Evolutionary conservation across 176 grass and related monocot genomes (phyloP), one percentile per base, ranked within the genome.

Genomic region (Cenchrus fungigraminus): DNA sequence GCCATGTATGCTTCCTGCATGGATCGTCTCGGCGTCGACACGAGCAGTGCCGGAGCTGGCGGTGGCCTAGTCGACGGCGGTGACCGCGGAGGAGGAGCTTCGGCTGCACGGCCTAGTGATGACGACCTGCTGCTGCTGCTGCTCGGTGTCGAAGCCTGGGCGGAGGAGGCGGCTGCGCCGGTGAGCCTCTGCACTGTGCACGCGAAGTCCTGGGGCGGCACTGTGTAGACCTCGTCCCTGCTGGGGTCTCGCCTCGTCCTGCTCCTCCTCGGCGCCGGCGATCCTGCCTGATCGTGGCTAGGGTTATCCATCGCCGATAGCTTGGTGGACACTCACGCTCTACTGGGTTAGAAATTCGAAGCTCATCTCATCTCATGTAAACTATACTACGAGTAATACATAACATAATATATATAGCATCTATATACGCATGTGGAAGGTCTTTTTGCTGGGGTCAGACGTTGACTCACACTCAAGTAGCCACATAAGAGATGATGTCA

Each of bases 1-100:
- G 81, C 86, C 29, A 88, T 6, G 74, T 88, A 88, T 2, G 86
- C 74, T 53, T 83, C 80, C 57, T 83, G 74, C 80, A 83, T 79
- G 46, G 86, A 79, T 4, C 37, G 37, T 40, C 47, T 76, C 49
- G 59, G 10, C 15, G 59, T 16, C 2, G 71, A 22, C 31, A 66
- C 47, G 12, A 71, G 28, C 19, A 43, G 37, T 34, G 55, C 25
- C 8, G 80, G 65, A 4, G 32, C 19, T 4, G 31, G 19, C 5
- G 15, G 65, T 2, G 49, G 29, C 7, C 11, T 16, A 0, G 17
- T 25, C 13, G 71, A 16, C 25, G 22, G 25, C 6, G 1, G 34
- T 34, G 55, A 25, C 22, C 22, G 40, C 5, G 2, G 43, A 8
- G 22, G 25, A 9, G 40, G 13, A 16, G 76, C 43, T 58, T n/a